phyloP scores from a whole-genome alignment of 768 basidiomycete species.

The Suillus weaverae region DNA sequence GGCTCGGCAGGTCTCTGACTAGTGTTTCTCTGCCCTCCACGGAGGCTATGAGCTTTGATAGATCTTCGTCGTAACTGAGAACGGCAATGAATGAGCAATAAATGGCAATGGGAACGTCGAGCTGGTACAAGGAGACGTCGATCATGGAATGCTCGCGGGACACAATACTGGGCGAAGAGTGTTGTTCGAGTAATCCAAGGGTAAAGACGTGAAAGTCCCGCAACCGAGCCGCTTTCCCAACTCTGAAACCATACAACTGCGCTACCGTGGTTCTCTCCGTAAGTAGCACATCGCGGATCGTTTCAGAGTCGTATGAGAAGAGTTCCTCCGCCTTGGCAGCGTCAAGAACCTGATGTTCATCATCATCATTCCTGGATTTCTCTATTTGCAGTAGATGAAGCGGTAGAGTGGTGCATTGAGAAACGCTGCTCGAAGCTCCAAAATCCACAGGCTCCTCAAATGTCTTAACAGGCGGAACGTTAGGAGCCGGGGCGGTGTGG shows the following conservation, averaged over 20 bases:
- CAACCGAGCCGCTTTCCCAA: constrained; percentile 64
- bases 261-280: constrained; percentile 68
- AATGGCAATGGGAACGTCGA: constrained; percentile 62
- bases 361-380: constrained; percentile 39
- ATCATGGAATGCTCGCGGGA: constrained; percentile 58
- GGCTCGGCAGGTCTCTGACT: constrained; percentile 53
- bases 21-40: constrained; percentile 48
- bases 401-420: constrained; percentile 35
- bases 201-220: constrained; percentile 62
- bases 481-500: constrained; percentile 33
- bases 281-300: constrained; percentile 61
- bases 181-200: constrained; percentile 46
- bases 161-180: constrained; percentile 44
- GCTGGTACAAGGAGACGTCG: constrained; percentile 56
- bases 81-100: constrained; percentile 67
- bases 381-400: constrained; percentile 50
- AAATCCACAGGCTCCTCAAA: constrained; percentile 58
- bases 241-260: constrained; percentile 73
- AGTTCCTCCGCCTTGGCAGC: constrained; percentile 48
- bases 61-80: constrained; percentile 54
- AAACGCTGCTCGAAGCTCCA: constrained; percentile 41
- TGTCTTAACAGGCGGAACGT: constrained; percentile 43
- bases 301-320: constrained; percentile 51
- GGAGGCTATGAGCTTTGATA: constrained; percentile 50
- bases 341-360: constrained; percentile 48